A percentile compares a stretch with the other conserved stretches of the same genome.
Evolutionary conservation across 306 rosid genomes (phyloP).

Genomic region (Urtica urens): DNA sequence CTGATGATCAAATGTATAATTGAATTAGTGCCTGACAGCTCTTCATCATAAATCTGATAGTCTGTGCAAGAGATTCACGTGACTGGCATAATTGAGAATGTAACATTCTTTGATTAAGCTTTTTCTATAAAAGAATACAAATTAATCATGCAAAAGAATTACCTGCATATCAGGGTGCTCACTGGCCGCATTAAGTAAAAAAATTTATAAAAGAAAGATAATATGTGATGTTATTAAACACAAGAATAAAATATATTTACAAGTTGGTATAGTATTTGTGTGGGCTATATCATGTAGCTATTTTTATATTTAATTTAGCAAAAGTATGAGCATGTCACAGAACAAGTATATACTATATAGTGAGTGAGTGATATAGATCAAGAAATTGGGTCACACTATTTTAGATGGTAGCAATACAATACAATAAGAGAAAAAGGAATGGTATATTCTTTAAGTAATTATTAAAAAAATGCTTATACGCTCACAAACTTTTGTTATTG

Average conservation of each 20-base stretch:
- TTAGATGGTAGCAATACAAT: constrained; percentile 5
- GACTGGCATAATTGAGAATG: neutral
- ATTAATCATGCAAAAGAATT: too few species aligned
- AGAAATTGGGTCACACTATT: neutral
- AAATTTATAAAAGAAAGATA: constrained; percentile 2
- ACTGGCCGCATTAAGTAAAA: constrained; percentile 14
- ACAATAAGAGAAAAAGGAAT: constrained; percentile 6
- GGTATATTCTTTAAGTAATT: constrained; percentile 23
- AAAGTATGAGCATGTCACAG: constrained; percentile 5
- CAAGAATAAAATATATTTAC: neutral
- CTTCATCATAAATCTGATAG: constrained; percentile 4
- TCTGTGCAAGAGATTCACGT: constrained; percentile 1
- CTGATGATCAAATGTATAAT: neutral
- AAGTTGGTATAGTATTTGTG: constrained; percentile 22
- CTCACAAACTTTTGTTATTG: too few species aligned
- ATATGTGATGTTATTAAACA: constrained; percentile 11
- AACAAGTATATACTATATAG: constrained; percentile 1
- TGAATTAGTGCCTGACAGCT: constrained; percentile 9
- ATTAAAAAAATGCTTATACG: too few species aligned
- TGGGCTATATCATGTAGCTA: constrained; percentile 3
- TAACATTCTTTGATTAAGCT: neutral
- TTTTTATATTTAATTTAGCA: neutral
- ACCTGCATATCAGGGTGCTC: neutral
- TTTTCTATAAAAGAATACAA: too few species aligned
- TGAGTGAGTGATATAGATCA: neutral